Percentiles rank a stretch among this genome's conserved stretches.
These are phyloP conservation scores for Ochromonas danica DNA, from an alignment of 108 stramenopile genomes.

Conservation along the genomic window DNA sequence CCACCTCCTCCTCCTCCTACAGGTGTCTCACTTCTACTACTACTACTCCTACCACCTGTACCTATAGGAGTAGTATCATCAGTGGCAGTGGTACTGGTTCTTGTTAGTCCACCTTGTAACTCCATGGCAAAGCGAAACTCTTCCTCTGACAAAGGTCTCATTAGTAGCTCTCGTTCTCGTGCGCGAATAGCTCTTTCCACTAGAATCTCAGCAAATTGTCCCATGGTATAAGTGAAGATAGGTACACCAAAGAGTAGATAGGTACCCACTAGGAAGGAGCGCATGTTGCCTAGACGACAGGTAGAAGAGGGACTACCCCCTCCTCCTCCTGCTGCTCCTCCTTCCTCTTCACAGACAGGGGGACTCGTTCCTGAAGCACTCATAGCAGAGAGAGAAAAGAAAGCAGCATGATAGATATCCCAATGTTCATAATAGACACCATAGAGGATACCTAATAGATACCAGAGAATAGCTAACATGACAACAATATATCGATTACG, in stretches of 20 bases:
- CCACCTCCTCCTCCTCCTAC: too few species aligned
- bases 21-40: too few species aligned
- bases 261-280: background rate
- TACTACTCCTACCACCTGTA: background rate
- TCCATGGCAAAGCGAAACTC: background rate
- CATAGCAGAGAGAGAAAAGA: background rate
- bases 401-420: background rate
- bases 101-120: background rate
- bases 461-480: background rate
- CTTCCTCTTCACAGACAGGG: background rate
- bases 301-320: background rate
- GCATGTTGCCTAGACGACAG: background rate
- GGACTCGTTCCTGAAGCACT: background rate
- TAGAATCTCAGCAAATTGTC: background rate
- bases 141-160: background rate
- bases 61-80: background rate
- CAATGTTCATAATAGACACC: background rate
- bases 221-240: background rate
- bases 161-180: background rate
- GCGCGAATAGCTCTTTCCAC: background rate
- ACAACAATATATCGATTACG: background rate
- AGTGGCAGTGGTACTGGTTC: background rate
- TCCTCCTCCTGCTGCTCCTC: too few species aligned
- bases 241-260: slow-evolving; percentile 6
- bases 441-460: background rate